Evolutionary conservation across 352 stramenopile species (phyloP), one percentile per base, ranked within the genome.

Genomic region (Globisporangium nagaii): DNA sequence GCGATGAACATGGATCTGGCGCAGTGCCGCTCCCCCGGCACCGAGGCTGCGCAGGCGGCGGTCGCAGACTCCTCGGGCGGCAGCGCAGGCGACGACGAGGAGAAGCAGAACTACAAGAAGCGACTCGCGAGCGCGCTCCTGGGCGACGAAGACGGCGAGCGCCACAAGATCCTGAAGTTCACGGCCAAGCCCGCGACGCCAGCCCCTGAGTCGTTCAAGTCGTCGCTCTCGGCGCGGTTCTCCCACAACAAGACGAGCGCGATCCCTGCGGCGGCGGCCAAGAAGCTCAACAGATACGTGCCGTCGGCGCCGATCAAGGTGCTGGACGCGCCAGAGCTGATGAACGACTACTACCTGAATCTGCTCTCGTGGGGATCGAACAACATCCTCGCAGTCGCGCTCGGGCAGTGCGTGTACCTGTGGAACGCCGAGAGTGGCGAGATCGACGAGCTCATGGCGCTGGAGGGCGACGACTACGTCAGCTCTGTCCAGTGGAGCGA

Each of bases 331-430:
- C 97, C 97, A 0, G 96, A 99, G 65, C 72, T 99, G 25, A 87
- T 98, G 60, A 97, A 99, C 71, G 96, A 99, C 69, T 99, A 99
- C 80, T 99, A 99, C 69, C 76, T 99, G 24, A 99, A 99, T 66
- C 81, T 99, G 41, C 70, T 99, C 9, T 97, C 94, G 37, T 99
- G 97, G 97, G 93, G 95, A 49, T 68, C 84, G 41, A 98, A 91
- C 67, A 98, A 99, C 69, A 68, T 98, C 42, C 71, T 99, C 24
- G 97, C 97, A 2, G 95, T 99, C 6, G 97, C 97, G n/a, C 78
- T 99, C 31, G 84, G 84, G 11, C 90, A 98, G 63, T 97, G 84
- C 52, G 96, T 99, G 7, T 99, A 99, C 76, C 80, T 99, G 4
- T 99, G 96, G 95, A 98, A 99, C 72, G 91, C 96, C 3, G 90